Conservation (phyloP, 108 stramenopile genomes). For the Cyclostephanos tholiformis region DNA sequence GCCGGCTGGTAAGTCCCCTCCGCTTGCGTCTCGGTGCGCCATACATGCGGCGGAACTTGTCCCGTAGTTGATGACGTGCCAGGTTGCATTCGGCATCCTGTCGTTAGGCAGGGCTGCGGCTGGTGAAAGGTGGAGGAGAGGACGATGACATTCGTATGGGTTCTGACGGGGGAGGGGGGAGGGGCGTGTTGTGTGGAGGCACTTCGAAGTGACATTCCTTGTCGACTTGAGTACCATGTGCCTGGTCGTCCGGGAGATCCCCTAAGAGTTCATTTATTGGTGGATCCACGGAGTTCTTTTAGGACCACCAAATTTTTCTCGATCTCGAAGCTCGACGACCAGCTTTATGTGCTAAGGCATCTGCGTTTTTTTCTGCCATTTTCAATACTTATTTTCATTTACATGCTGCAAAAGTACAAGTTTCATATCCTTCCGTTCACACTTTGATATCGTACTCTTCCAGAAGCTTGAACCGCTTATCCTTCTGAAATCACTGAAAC, state of each 20-base stretch:
- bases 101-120: not conserved
- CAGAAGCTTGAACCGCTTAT: not conserved
- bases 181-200: not conserved
- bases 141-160: not conserved
- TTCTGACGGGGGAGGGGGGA: not conserved
- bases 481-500: not conserved
- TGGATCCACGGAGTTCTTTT: not conserved
- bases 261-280: too few species aligned
- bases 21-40: not conserved
- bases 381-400: not conserved
- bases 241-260: not conserved
- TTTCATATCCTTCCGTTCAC: not conserved
- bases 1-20: slow-evolving; percentile 1
- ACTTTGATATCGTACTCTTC: not conserved
- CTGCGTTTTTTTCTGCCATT: not conserved
- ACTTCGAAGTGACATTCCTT: not conserved
- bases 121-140: not conserved
- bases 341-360: not conserved
- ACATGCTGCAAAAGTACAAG: not conserved
- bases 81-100: not conserved
- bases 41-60: not conserved
- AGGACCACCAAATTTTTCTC: not conserved
- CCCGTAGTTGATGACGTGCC: not conserved
- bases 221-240: too few species aligned
- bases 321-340: not conserved